phyloP scores from a whole-genome alignment of 2,329 filamentous ascomycete genomes.

The Paecilomyces niveus region DNA sequence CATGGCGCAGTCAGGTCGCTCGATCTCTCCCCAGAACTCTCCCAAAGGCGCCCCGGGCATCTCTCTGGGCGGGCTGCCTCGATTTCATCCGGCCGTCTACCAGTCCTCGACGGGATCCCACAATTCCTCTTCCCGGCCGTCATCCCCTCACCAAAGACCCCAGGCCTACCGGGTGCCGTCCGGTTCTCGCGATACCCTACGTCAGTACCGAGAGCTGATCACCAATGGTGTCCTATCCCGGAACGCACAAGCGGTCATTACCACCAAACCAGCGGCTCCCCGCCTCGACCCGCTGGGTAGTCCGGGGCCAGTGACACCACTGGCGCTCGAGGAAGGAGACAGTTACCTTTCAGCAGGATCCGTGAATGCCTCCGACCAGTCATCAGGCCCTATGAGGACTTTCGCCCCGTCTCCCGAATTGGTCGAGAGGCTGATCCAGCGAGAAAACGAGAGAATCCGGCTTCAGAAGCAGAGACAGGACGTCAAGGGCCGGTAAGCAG shows the following conservation, averaged over 20 bases:
- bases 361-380: slow-evolving; percentile 8
- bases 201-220: slow-evolving; percentile 38
- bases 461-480: neutral
- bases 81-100: slow-evolving; percentile 41
- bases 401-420: neutral
- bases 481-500: neutral
- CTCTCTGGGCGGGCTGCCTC: slow-evolving; percentile 35
- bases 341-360: slow-evolving; percentile 34
- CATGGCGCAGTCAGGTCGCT: slow-evolving; percentile 26
- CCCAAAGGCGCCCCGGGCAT: slow-evolving; percentile 30
- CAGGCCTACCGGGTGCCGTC: slow-evolving; percentile 24
- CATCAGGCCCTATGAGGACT: neutral
- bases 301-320: slow-evolving; percentile 40
- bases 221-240: slow-evolving; percentile 27
- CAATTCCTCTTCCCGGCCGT: slow-evolving; percentile 18
- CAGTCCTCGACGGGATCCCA: slow-evolving; percentile 21
- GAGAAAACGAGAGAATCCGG: neutral
- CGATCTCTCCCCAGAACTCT: slow-evolving; percentile 21
- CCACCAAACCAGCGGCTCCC: slow-evolving; percentile 35
- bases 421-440: slow-evolving; percentile 1
- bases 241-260: slow-evolving; percentile 13
- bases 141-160: slow-evolving; percentile 26
- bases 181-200: slow-evolving; percentile 29
- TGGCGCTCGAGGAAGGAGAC: slow-evolving; percentile 34
- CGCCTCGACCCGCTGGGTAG: slow-evolving; percentile 39